These are phyloP conservation scores for Fraxinus sp. DNA, from an alignment of 305 asterid species.

Conservation along the genomic window DNA sequence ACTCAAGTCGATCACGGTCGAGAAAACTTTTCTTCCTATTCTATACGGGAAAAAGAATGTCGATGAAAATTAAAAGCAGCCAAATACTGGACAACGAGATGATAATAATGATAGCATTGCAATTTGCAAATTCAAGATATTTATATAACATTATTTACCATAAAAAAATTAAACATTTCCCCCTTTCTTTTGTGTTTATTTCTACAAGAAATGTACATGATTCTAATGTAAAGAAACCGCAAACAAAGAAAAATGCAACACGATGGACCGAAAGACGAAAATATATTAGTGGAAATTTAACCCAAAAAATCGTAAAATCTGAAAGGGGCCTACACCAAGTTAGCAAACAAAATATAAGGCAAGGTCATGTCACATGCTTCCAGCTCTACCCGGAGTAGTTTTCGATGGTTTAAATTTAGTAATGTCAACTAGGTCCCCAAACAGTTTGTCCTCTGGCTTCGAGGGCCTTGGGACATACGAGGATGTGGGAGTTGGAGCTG, in stretches of 20 bases:
- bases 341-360: constrained; percentile 34
- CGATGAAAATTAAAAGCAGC: background rate
- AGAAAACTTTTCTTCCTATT: background rate
- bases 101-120: background rate
- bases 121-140: background rate
- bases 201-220: constrained; percentile 66
- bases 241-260: constrained; percentile 26
- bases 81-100: background rate
- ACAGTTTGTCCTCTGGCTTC: constrained; percentile 88
- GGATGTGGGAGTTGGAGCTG: constrained; percentile 38
- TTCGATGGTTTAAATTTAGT: constrained; percentile 70
- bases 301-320: constrained; percentile 3
- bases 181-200: constrained; percentile 39
- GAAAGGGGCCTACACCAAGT: constrained; percentile 25
- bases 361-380: constrained; percentile 58
- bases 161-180: constrained; percentile 22
- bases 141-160: constrained; percentile 17
- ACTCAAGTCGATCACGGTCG: background rate
- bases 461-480: constrained; percentile 56
- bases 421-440: constrained; percentile 93
- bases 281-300: constrained; percentile 30
- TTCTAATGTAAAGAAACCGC: constrained; percentile 28
- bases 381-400: constrained; percentile 56
- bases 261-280: constrained; percentile 25
- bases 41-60: background rate